Evolutionary conservation across 83 land plant genomes (phyloP).

Genomic region (Thuja plicata): DNA sequence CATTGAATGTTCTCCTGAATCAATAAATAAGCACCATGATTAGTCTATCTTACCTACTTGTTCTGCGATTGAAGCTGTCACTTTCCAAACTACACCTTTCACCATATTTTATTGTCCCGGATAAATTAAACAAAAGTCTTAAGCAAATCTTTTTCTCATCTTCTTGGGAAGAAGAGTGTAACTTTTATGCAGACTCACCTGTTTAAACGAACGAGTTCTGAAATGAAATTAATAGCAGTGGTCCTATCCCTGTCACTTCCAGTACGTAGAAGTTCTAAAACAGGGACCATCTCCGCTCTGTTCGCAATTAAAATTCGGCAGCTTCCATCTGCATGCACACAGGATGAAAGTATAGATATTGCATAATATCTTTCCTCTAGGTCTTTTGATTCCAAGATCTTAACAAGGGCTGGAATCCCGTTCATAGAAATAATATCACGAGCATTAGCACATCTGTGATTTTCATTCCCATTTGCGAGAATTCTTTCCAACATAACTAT

Average conservation of each 20-base stretch:
- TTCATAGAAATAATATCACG: constrained; percentile 32
- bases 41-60: not conserved
- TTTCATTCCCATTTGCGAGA: constrained; percentile 34
- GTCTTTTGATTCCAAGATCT: constrained; percentile 30
- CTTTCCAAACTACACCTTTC: not conserved
- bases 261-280: constrained; percentile 49
- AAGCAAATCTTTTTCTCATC: not conserved
- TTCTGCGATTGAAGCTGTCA: not conserved
- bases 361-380: constrained; percentile 30
- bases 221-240: constrained; percentile 35
- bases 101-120: not conserved
- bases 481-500: constrained; percentile 42
- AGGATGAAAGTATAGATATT: constrained; percentile 38
- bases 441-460: constrained; percentile 25
- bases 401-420: constrained; percentile 41
- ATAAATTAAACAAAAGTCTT: not conserved
- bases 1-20: constrained; percentile 45
- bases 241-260: constrained; percentile 36
- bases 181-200: constrained; percentile 26
- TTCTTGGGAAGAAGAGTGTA: not conserved
- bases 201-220: constrained; percentile 44
- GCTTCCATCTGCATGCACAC: constrained; percentile 39
- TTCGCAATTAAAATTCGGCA: constrained; percentile 39
- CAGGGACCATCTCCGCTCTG: constrained; percentile 32
- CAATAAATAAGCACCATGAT: not conserved